phyloP scores from a whole-genome alignment of 2,329 filamentous ascomycete genomes.

The Cadophora gregata region DNA sequence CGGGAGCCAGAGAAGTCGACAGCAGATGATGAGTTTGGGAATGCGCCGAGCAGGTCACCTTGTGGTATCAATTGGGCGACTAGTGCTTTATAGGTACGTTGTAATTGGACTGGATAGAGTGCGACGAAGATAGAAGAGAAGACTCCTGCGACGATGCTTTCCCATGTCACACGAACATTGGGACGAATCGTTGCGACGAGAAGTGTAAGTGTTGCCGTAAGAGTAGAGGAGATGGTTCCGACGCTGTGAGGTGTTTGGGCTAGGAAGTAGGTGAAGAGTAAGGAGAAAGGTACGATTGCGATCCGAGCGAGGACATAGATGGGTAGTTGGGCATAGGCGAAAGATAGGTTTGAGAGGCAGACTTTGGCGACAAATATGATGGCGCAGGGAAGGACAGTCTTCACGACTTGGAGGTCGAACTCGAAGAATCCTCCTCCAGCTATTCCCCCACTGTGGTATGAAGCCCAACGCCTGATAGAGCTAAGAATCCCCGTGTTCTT shows the following conservation, averaged over 20 bases:
- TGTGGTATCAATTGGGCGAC: conserved; percentile 51
- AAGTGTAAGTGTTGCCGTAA: conserved; percentile 57
- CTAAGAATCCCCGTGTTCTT: conserved; percentile 41
- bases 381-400: conserved; percentile 54
- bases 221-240: conserved; percentile 54
- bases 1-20: conserved; percentile 44
- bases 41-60: conserved; percentile 50
- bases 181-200: conserved; percentile 54
- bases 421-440: conserved; percentile 60
- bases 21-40: conserved; percentile 32
- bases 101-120: conserved; percentile 56
- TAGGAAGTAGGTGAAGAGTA: conserved; percentile 55
- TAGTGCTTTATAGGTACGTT: conserved; percentile 55
- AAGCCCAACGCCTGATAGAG: conserved; percentile 40
- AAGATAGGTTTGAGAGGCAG: conserved; percentile 59
- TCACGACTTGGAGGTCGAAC: conserved; percentile 54
- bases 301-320: conserved; percentile 59
- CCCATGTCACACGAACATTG: conserved; percentile 55
- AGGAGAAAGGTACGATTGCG: conserved; percentile 54
- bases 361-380: conserved; percentile 57
- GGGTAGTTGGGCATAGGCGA: conserved; percentile 57
- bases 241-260: conserved; percentile 53
- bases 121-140: conserved; percentile 58
- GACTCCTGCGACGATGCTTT: conserved; percentile 57
- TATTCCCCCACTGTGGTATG: conserved; percentile 51